Percentiles rank a stretch among this genome's conserved stretches.
phyloP scores from a whole-genome alignment of 1,139 yeast genomes.

The Suhomyces maxii region DNA sequence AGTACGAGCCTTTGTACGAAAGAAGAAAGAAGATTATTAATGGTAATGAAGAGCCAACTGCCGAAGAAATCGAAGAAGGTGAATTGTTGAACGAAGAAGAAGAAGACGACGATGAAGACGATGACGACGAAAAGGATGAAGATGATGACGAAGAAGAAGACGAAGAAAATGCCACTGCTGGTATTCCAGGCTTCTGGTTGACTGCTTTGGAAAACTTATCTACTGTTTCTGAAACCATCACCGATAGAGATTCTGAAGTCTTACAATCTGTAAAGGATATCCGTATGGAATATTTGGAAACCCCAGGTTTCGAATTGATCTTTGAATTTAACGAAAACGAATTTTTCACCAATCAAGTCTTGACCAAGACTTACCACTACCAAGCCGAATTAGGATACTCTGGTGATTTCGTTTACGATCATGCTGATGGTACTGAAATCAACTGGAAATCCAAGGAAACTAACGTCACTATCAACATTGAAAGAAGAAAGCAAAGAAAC shows the following conservation, averaged over 20 bases:
- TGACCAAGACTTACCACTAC: conserved; percentile 88
- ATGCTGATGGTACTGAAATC: conserved; percentile 88
- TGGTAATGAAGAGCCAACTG: conserved; percentile 77
- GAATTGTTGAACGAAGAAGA: conserved; percentile 60
- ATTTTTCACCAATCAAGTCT: conserved; percentile 67
- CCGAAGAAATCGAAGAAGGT: conserved; percentile 77
- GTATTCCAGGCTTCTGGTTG: conserved; percentile 95
- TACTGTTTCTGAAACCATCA: conserved; percentile 79
- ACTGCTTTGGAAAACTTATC: conserved; percentile 89
- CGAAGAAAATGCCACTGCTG: conserved; percentile 51
- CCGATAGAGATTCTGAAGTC: conserved; percentile 89
- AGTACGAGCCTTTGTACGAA: conserved; percentile 75
- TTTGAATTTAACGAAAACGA: conserved; percentile 81
- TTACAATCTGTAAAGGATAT: conserved; percentile 68
- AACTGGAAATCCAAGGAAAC: conserved; percentile 80
- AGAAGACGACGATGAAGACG: conserved; percentile 36
- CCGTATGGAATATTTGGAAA: conserved; percentile 75
- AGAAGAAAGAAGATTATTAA: conserved; percentile 70
- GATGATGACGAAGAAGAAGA: conserved; percentile 41
- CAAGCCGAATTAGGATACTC: conserved; percentile 93
- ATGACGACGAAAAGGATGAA: conserved; percentile 37
- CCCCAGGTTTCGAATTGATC: conserved; percentile 87
- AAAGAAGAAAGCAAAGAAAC: conserved; percentile 96
- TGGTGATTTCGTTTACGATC: conserved; percentile 96
- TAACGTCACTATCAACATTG: conserved; percentile 83